A percentile compares a stretch with the other conserved stretches of the same genome.
phyloP scores from a whole-genome alignment of 805 yeast genomes.

The Candida ovalis region DNA sequence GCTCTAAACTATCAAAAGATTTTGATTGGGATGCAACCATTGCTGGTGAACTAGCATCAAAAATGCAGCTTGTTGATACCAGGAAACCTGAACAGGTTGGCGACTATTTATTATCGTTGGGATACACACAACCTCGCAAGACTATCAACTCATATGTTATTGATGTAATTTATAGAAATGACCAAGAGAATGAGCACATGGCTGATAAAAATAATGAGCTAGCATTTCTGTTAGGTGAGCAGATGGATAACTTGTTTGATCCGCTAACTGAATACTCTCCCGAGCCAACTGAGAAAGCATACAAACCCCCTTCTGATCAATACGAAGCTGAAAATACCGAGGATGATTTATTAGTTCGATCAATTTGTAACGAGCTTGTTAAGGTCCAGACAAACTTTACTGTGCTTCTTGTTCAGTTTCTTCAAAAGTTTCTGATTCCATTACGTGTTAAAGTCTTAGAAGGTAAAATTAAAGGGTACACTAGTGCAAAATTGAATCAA shows the following conservation, averaged over 20 bases:
- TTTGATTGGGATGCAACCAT: slow-evolving; percentile 72
- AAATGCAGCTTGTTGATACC: slow-evolving; percentile 52
- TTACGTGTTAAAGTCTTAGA: slow-evolving; percentile 65
- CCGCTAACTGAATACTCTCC: slow-evolving; percentile 91
- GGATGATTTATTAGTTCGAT: slow-evolving; percentile 36
- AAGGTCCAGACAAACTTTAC: slow-evolving; percentile 74
- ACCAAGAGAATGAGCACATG: slow-evolving; percentile 5
- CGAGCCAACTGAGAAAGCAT: slow-evolving; percentile 71
- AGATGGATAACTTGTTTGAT: slow-evolving; percentile 82
- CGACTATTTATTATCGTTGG: slow-evolving; percentile 51
- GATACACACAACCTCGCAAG: slow-evolving; percentile 42
- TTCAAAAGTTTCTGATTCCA: slow-evolving; percentile 78
- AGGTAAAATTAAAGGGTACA: slow-evolving; percentile 46
- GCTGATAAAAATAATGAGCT: slow-evolving; percentile 66
- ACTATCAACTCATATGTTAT: slow-evolving; percentile 49
- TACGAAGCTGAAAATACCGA: slow-evolving; percentile 26
- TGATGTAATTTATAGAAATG: slow-evolving; percentile 67
- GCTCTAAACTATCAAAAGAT: slow-evolving; percentile 17
- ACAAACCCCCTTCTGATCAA: slow-evolving; percentile 50
- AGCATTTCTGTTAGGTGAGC: slow-evolving; percentile 77
- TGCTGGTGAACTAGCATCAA: slow-evolving; percentile 77
- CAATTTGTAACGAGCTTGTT: slow-evolving; percentile 64
- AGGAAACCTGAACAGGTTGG: slow-evolving; percentile 59
- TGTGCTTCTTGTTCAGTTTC: slow-evolving; percentile 62
- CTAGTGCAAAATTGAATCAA: slow-evolving; percentile 65